A percentile compares a stretch with the other conserved stretches of the same genome.
phyloP scores from a whole-genome alignment of 108 stramenopile species.

The Cyclotella kingstonii region DNA sequence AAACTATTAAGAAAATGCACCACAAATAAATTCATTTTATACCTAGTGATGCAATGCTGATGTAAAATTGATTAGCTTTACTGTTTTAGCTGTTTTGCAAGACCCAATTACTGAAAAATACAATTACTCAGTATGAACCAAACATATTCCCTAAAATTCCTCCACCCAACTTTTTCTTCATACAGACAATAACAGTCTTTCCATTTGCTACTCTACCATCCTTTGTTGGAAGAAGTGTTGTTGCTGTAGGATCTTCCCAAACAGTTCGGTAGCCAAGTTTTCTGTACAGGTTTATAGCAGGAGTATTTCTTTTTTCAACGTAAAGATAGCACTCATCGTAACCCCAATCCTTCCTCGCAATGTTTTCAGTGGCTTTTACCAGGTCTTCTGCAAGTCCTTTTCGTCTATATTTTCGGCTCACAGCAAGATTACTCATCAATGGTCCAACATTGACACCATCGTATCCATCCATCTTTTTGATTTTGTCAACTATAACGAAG shows the following conservation, averaged over 20 bases:
- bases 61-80: no score
- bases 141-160: conserved; percentile 31
- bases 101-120: neutral
- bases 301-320: conserved; percentile 72
- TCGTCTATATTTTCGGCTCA: conserved; percentile 58
- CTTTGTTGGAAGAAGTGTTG: conserved; percentile 61
- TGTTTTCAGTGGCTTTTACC: conserved; percentile 59
- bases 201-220: conserved; percentile 51
- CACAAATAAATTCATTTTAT: no score
- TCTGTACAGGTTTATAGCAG: conserved; percentile 68
- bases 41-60: no score
- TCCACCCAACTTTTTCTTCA: conserved; percentile 58
- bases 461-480: conserved; percentile 39
- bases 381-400: conserved; percentile 71
- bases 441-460: conserved; percentile 38
- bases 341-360: conserved; percentile 67
- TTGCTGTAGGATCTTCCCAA: conserved; percentile 69
- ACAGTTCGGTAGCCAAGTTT: conserved; percentile 69
- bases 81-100: no score
- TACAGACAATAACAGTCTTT: conserved; percentile 70
- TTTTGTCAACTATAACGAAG: conserved; percentile 13
- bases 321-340: conserved; percentile 71
- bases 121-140: neutral
- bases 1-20: no score
- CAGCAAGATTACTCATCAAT: conserved; percentile 76